phyloP scores from a whole-genome alignment of 768 basidiomycete species.

The Tylopilus rubrobrunneus region DNA sequence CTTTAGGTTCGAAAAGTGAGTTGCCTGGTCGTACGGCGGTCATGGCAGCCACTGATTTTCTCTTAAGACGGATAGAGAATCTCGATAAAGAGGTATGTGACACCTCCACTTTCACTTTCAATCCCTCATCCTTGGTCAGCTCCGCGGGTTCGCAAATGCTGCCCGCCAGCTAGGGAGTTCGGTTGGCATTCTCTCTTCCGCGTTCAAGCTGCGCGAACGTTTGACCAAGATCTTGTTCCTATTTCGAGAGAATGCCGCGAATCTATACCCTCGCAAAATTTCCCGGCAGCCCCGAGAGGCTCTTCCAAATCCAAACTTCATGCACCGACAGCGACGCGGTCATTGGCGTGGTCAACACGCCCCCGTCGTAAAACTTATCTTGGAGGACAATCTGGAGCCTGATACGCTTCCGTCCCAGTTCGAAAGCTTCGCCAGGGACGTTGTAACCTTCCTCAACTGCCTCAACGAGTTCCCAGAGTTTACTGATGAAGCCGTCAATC shows the following conservation, averaged over 20 bases:
- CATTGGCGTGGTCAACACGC: conserved; percentile 35
- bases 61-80: conserved; percentile 40
- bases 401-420: conserved; percentile 48
- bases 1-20: conserved; percentile 45
- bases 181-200: conserved; percentile 53
- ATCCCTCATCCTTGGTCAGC: conserved; percentile 27
- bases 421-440: conserved; percentile 43
- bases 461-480: conserved; percentile 57
- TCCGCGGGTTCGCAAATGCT: conserved; percentile 52
- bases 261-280: conserved; percentile 50
- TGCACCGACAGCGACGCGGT: conserved; percentile 27
- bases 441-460: conserved; percentile 50
- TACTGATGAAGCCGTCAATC: conserved; percentile 48
- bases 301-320: conserved; percentile 36
- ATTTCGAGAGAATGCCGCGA: conserved; percentile 55
- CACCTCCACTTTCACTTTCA: background rate
- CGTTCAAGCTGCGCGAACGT: conserved; percentile 48
- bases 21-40: background rate
- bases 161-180: conserved; percentile 54
- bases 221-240: conserved; percentile 47
- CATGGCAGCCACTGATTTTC: conserved; percentile 5
- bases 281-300: conserved; percentile 36
- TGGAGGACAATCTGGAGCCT: conserved; percentile 42
- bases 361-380: conserved; percentile 33
- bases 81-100: conserved; percentile 45